Conservation (phyloP, 345 rosid species). For the Anacardium occidentale region DNA sequence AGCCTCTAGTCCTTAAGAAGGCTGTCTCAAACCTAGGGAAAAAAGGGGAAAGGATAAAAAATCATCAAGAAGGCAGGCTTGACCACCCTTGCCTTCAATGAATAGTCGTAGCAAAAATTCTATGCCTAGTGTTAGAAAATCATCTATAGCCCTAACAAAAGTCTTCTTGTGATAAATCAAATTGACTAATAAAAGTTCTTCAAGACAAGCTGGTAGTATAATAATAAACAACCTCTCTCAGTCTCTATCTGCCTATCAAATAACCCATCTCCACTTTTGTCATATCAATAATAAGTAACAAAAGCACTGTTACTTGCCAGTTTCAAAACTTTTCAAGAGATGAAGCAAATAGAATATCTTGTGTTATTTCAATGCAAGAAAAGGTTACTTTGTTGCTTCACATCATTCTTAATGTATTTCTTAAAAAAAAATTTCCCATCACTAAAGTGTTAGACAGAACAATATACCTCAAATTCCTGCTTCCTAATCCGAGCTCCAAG, state of each 20-base stretch:
- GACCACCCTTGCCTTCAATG: too few relatives aligned
- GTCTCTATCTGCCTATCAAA: too few relatives aligned
- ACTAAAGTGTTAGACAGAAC: slow-evolving; percentile 7
- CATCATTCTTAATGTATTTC: background rate
- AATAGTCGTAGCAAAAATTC: too few relatives aligned
- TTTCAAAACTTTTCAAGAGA: background rate
- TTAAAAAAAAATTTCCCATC: background rate
- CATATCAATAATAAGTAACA: slow-evolving; percentile 4
- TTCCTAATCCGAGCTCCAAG: slow-evolving; percentile 56
- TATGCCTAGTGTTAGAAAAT: too few relatives aligned
- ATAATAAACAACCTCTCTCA: background rate
- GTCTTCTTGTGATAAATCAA: too few relatives aligned
- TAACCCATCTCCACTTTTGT: background rate
- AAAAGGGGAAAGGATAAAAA: too few relatives aligned
- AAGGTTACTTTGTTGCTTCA: background rate
- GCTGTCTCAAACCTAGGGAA: too few relatives aligned
- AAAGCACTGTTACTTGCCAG: background rate
- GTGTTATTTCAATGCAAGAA: background rate
- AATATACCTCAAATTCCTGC: slow-evolving; percentile 53
- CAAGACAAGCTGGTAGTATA: background rate
- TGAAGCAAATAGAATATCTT: slow-evolving; percentile 11
- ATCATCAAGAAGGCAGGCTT: too few relatives aligned
- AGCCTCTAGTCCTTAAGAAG: too few relatives aligned
- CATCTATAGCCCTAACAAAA: too few relatives aligned
- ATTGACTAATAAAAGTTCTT: too few relatives aligned